These are phyloP conservation scores for Lumnitzera racemosa DNA, from an alignment of 345 rosid species.

Conservation along the genomic window DNA sequence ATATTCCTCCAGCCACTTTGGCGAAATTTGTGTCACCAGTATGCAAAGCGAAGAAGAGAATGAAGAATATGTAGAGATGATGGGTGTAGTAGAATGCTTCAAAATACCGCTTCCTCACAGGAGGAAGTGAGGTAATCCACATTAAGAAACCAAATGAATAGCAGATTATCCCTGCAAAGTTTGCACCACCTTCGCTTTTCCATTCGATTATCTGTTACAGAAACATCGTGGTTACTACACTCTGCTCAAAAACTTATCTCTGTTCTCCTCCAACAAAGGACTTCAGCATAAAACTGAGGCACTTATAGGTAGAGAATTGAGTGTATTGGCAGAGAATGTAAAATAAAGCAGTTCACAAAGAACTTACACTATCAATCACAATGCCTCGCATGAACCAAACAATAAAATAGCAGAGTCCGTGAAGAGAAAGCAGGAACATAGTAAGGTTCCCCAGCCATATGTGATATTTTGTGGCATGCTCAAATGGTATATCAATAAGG, in stretches of 20 bases:
- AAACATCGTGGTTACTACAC: not conserved
- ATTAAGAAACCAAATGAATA: constrained; percentile 30
- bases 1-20: constrained; percentile 29
- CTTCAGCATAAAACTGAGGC: not conserved
- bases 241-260: not conserved
- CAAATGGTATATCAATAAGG: constrained; percentile 16
- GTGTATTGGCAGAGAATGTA: too few species aligned
- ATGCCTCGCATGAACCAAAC: constrained; percentile 17
- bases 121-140: constrained; percentile 38
- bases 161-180: constrained; percentile 36
- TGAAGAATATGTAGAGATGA: constrained; percentile 38
- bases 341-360: not conserved
- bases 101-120: constrained; percentile 30
- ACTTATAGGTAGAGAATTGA: not conserved
- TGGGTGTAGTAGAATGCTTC: constrained; percentile 47
- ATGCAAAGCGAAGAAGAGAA: constrained; percentile 38
- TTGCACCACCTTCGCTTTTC: constrained; percentile 28
- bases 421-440: constrained; percentile 20
- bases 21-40: constrained; percentile 32
- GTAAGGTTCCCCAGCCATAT: constrained; percentile 29
- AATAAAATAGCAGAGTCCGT: constrained; percentile 20
- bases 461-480: constrained; percentile 24
- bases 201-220: constrained; percentile 32
- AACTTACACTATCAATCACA: constrained; percentile 7
- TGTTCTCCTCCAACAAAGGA: not conserved